A percentile compares a stretch with the other conserved stretches of the same genome.
phyloP scores from a whole-genome alignment of 2,329 filamentous ascomycete genomes.

The Knoxdaviesia capensis region DNA sequence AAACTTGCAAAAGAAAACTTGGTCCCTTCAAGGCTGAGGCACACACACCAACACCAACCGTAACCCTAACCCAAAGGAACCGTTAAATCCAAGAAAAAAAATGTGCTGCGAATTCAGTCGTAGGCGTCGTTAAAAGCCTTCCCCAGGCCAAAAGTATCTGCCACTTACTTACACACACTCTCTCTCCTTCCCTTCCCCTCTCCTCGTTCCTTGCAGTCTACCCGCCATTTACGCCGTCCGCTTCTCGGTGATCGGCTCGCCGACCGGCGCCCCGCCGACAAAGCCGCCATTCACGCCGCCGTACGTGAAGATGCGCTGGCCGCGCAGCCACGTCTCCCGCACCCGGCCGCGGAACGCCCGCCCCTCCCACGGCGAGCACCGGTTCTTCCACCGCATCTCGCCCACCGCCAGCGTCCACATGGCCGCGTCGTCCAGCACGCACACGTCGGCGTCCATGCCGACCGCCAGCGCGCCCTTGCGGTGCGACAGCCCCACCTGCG shows the following conservation, averaged over 20 bases:
- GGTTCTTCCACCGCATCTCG: constrained; percentile 89
- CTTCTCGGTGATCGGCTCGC: constrained; percentile 40
- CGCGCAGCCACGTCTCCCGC: constrained; percentile 68
- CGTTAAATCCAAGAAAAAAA: too few species aligned
- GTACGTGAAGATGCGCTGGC: constrained; percentile 51
- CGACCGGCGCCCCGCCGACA: constrained; percentile 23
- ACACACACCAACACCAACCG: too few species aligned
- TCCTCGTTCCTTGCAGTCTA: too few species aligned
- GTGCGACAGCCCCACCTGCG: constrained; percentile 67
- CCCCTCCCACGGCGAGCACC: constrained; percentile 78
- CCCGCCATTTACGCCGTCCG: constrained; percentile 10
- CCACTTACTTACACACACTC: too few species aligned
- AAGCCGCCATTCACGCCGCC: constrained; percentile 32
- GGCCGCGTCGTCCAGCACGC: constrained; percentile 73
- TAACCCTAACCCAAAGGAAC: too few species aligned
- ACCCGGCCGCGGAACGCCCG: constrained; percentile 61
- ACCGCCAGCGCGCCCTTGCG: constrained; percentile 63
- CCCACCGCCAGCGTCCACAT: constrained; percentile 53
- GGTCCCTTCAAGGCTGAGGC: too few species aligned
- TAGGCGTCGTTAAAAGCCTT: too few species aligned
- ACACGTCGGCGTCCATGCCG: constrained; percentile 79
- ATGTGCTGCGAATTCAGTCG: too few species aligned
- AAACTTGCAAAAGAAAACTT: too few species aligned
- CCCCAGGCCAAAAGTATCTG: too few species aligned
- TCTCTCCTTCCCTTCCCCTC: too few species aligned